A percentile compares a stretch with the other conserved stretches of the same genome.
These are phyloP conservation scores for Cadophora malorum DNA, from an alignment of 2,329 filamentous ascomycete genomes.

Conservation along the genomic window DNA sequence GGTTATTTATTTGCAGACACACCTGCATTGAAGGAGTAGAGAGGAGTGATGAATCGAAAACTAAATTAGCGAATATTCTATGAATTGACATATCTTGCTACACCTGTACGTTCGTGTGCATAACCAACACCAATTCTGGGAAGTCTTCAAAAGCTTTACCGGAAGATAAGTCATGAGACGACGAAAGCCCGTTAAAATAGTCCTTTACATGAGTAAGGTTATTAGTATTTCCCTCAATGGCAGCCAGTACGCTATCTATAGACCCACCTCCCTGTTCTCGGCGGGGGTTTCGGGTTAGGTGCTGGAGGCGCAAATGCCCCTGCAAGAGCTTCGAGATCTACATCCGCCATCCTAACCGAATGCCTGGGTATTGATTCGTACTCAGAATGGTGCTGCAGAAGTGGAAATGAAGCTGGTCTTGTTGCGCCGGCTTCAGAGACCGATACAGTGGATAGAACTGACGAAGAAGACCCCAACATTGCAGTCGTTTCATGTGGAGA, in stretches of 20 bases:
- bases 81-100: too few species aligned
- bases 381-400: neutral
- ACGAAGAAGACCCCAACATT: neutral
- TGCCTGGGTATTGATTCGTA: conserved; percentile 3
- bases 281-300: neutral
- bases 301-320: conserved; percentile 1
- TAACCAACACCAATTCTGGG: too few species aligned
- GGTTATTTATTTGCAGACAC: conserved; percentile 33
- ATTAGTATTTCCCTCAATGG: too few species aligned
- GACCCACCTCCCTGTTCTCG: neutral
- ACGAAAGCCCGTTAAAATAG: neutral
- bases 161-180: neutral
- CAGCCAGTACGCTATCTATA: neutral
- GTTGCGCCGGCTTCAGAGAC: neutral
- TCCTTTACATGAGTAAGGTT: too few species aligned
- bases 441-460: neutral
- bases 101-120: too few species aligned
- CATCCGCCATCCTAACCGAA: neutral
- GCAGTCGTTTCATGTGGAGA: neutral
- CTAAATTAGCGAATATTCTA: too few species aligned
- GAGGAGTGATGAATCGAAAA: neutral
- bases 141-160: too few species aligned
- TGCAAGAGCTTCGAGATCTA: neutral
- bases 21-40: conserved; percentile 29
- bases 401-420: neutral